Evolutionary conservation across 768 basidiomycete genomes (phyloP).

Genomic region (Russula sp.): DNA sequence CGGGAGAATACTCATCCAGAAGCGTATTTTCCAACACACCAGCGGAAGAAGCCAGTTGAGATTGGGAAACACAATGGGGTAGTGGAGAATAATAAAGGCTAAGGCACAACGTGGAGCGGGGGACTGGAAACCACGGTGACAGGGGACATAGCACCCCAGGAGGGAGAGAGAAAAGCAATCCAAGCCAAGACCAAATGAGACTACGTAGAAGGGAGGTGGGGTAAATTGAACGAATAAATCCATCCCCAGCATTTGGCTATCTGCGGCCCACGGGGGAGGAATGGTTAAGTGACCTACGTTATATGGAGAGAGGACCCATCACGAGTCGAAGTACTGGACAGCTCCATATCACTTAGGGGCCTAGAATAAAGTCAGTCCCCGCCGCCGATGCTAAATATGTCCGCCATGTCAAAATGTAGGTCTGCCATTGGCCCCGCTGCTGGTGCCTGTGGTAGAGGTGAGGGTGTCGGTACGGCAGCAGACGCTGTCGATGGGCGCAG

Average conservation of each 20-base stretch:
- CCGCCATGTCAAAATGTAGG: constrained; percentile 12
- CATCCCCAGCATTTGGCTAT: not conserved
- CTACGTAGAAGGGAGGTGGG: not conserved
- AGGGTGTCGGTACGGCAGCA: not conserved
- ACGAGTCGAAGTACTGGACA: constrained; percentile 7
- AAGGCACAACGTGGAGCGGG: not conserved
- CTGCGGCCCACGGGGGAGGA: not conserved
- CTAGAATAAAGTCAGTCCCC: constrained; percentile 11
- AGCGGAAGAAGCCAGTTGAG: not conserved
- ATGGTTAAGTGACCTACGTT: not conserved
- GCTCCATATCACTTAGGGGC: constrained; percentile 4
- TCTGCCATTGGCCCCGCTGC: constrained; percentile 1
- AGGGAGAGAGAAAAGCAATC: not conserved
- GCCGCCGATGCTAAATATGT: constrained; percentile 3
- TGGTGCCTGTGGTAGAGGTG: not conserved
- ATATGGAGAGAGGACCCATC: constrained; percentile 4
- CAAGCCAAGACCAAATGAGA: constrained; percentile 4
- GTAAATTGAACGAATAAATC: not conserved
- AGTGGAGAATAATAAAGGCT: constrained; percentile 3
- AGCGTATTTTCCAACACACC: not conserved
- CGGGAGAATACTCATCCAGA: constrained; percentile 10
- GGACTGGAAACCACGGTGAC: constrained; percentile 4
- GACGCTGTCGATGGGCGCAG: not conserved
- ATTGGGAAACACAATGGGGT: constrained; percentile 1
- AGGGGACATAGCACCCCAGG: not conserved